Evolutionary conservation across 768 basidiomycete species (phyloP).

Genomic region (Wakefieldia striispora): DNA sequence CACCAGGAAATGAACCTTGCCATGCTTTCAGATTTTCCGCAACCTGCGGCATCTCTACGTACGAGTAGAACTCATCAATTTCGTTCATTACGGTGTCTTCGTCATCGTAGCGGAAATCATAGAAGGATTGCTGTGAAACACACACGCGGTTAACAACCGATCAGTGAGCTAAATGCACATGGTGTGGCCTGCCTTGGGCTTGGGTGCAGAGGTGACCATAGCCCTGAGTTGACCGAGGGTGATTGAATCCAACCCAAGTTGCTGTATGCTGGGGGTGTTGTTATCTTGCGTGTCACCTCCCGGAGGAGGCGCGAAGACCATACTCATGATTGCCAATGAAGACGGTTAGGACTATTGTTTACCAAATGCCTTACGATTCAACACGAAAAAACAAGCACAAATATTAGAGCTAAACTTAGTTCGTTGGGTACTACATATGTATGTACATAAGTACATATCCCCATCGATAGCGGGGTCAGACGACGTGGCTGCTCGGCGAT

Average conservation of each 20-base stretch:
- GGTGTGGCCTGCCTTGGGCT: conserved; percentile 61
- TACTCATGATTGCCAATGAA: conserved; percentile 21
- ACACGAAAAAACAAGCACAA: conserved; percentile 22
- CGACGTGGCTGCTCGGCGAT: conserved; percentile 17
- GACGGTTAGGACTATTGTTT: conserved; percentile 17
- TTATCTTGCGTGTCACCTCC: conserved; percentile 30
- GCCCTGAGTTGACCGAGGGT: conserved; percentile 79
- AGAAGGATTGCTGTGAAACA: conserved; percentile 69
- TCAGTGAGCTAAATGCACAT: conserved; percentile 4
- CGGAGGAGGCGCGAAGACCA: conserved; percentile 35
- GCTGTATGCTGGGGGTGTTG: conserved; percentile 28
- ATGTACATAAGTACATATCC: too few relatives aligned
- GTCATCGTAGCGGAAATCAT: conserved; percentile 94
- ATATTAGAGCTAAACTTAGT: background rate
- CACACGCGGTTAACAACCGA: conserved; percentile 18
- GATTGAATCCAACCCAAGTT: conserved; percentile 63
- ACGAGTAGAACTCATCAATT: conserved; percentile 97
- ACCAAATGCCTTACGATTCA: conserved; percentile 26
- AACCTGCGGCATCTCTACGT: conserved; percentile 91
- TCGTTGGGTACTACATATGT: too few relatives aligned
- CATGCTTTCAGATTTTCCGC: conserved; percentile 85
- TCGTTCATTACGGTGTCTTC: conserved; percentile 96
- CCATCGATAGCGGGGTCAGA: conserved; percentile 22
- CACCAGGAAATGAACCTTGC: conserved; percentile 78
- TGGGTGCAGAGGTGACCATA: conserved; percentile 65